A percentile compares a stretch with the other conserved stretches of the same genome.
phyloP scores from a whole-genome alignment of 2,329 filamentous ascomycete genomes.

The Chalaropsis thielavioides region DNA sequence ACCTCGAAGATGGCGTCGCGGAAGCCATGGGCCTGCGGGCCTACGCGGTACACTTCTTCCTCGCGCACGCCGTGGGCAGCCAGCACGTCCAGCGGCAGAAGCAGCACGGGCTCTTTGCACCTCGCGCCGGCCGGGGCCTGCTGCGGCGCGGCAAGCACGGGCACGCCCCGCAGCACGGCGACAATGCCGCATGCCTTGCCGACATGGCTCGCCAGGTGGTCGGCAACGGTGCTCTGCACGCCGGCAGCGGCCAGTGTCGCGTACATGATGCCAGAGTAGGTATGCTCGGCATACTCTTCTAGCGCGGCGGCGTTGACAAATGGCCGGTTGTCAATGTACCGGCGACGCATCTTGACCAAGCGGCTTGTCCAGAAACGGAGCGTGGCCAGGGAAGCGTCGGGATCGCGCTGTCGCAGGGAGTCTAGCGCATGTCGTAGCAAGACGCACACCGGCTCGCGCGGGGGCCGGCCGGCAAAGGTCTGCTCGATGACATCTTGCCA shows the following conservation, averaged over 20 bases:
- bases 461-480: conserved; percentile 62
- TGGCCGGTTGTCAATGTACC: conserved; percentile 69
- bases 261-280: conserved; percentile 86
- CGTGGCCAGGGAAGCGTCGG: conserved; percentile 31
- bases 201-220: conserved; percentile 88
- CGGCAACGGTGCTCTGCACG: conserved; percentile 66
- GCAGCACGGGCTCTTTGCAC: conserved; percentile 39
- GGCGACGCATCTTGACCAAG: conserved; percentile 67
- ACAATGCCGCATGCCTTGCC: conserved; percentile 86
- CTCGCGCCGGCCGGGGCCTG: conserved; percentile 18
- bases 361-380: conserved; percentile 62
- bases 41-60: conserved; percentile 75
- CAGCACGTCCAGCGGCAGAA: conserved; percentile 83
- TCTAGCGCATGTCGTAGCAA: conserved; percentile 61
- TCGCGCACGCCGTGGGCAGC: conserved; percentile 65
- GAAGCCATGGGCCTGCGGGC: conserved; percentile 62
- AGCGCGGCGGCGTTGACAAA: conserved; percentile 59
- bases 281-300: conserved; percentile 85
- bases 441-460: conserved; percentile 81
- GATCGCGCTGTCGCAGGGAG: conserved; percentile 37
- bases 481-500: conserved; percentile 76
- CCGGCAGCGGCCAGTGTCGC: conserved; percentile 68
- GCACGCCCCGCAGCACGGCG: conserved; percentile 73
- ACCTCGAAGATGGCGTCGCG: conserved; percentile 84
- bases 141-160: conserved; percentile 50